Evolutionary conservation across 768 basidiomycete genomes (phyloP).

Genomic region (Calocybe indica): DNA sequence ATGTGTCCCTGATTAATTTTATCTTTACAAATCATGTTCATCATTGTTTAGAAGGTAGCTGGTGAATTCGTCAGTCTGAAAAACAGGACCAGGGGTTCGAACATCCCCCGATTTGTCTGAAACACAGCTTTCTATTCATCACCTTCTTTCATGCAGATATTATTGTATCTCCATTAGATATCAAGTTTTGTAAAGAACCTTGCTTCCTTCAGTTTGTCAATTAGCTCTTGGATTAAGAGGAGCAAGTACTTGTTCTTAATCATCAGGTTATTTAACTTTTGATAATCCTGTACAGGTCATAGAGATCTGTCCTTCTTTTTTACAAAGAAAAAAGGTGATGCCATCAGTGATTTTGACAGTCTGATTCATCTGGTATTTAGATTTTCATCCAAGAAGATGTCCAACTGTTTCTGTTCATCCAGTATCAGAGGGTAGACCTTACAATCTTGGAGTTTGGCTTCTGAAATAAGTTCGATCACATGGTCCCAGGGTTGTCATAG

Average conservation of each 20-base stretch:
- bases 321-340: constrained; percentile 18
- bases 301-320: constrained; percentile 19
- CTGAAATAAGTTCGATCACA: constrained; percentile 26
- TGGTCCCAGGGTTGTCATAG: constrained; percentile 26
- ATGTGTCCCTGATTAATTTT: constrained; percentile 12
- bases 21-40: constrained; percentile 27
- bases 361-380: constrained; percentile 16
- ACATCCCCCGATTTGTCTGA: constrained; percentile 23
- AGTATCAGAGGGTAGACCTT: constrained; percentile 28
- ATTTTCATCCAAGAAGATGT: constrained; percentile 22
- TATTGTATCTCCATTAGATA: constrained; percentile 32
- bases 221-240: constrained; percentile 20
- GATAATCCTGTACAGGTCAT: constrained; percentile 22
- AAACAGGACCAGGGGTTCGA: constrained; percentile 33
- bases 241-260: constrained; percentile 25
- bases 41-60: constrained; percentile 23
- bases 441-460: constrained; percentile 18
- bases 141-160: constrained; percentile 27
- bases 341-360: constrained; percentile 18
- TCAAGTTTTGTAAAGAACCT: constrained; percentile 30
- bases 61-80: constrained; percentile 30
- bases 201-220: constrained; percentile 18
- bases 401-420: constrained; percentile 20
- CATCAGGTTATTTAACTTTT: constrained; percentile 23
- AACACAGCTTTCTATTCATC: constrained; percentile 39